phyloP scores from a whole-genome alignment of 2,329 filamentous ascomycete genomes.

The Fonsecaea pugnacius region DNA sequence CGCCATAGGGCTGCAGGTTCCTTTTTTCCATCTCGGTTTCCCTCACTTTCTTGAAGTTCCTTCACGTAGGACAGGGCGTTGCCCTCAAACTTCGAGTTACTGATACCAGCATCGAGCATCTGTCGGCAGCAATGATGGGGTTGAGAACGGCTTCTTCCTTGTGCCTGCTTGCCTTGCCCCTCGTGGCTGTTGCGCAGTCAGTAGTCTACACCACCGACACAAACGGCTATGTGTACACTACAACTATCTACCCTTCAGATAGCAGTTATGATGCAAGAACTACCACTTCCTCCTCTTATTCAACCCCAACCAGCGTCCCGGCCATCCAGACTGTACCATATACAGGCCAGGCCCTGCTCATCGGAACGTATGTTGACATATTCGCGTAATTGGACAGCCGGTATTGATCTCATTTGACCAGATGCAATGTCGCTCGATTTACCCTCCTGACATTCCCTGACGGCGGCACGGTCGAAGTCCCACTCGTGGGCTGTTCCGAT shows the following conservation, averaged over 20 bases:
- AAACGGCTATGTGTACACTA: constrained; percentile 14
- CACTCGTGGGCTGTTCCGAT: constrained; percentile 30
- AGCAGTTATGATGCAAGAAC: constrained; percentile 13
- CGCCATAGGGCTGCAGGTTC: constrained; percentile 17
- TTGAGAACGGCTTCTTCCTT: constrained; percentile 1
- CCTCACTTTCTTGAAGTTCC: constrained; percentile 6
- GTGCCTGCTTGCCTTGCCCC: constrained; percentile 9
- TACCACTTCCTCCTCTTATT: constrained; percentile 9
- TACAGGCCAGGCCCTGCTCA: constrained; percentile 28
- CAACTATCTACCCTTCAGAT: constrained; percentile 20
- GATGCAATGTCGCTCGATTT: constrained; percentile 25
- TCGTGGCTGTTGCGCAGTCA: constrained; percentile 4
- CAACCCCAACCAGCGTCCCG: constrained; percentile 18
- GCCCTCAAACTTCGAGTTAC: constrained; percentile 1
- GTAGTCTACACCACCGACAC: constrained; percentile 6
- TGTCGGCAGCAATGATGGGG: constrained; percentile 6
- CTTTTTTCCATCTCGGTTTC: neutral
- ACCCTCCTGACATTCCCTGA: constrained; percentile 28
- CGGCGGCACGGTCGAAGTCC: constrained; percentile 28
- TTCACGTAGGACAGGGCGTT: neutral
- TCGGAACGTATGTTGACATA: constrained; percentile 26
- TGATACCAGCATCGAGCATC: neutral
- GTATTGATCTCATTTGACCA: constrained; percentile 5
- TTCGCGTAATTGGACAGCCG: neutral
- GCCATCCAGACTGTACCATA: constrained; percentile 27